Conservation (phyloP, 768 basidiomycete species). For the Asterophora lycoperdoides region DNA sequence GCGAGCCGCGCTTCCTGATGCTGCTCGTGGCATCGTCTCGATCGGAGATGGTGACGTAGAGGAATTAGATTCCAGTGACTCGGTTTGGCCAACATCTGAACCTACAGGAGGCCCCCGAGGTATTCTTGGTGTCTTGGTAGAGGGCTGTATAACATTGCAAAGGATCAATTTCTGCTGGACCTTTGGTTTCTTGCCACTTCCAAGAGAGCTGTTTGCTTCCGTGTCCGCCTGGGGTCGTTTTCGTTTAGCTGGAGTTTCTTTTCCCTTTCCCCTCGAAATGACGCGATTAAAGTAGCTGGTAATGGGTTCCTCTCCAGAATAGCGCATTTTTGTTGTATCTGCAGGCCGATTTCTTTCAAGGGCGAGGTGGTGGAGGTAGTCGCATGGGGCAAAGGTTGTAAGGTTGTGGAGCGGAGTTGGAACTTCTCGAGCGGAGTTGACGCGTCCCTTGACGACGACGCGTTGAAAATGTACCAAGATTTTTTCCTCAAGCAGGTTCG, state of each 20-base stretch:
- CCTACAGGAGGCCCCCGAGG: not conserved
- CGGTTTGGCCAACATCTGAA: not conserved
- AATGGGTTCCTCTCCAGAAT: slow-evolving; percentile 20
- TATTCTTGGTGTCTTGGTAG: not conserved
- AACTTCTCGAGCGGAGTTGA: slow-evolving; percentile 17
- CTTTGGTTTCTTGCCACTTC: slow-evolving; percentile 7
- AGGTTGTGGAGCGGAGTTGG: slow-evolving; percentile 4
- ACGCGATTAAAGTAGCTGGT: slow-evolving; percentile 22
- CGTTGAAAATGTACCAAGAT: too few relatives aligned
- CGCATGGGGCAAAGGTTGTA: not conserved
- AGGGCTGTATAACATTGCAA: not conserved
- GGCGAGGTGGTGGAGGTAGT: not conserved
- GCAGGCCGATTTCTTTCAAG: not conserved
- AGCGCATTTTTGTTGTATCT: slow-evolving; percentile 11
- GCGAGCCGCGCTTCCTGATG: not conserved
- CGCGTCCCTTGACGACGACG: slow-evolving; percentile 4
- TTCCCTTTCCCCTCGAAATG: slow-evolving; percentile 3
- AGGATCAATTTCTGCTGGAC: slow-evolving; percentile 11
- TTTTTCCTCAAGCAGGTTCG: too few relatives aligned
- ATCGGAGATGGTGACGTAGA: slow-evolving; percentile 2
- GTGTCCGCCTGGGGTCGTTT: slow-evolving; percentile 11
- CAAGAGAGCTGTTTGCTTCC: slow-evolving; percentile 6
- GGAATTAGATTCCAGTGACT: slow-evolving; percentile 4
- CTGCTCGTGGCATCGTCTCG: slow-evolving; percentile 2
- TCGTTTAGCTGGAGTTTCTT: slow-evolving; percentile 11